Conservation (phyloP, 2,329 filamentous ascomycete species). For the Ascochyta fabae region DNA sequence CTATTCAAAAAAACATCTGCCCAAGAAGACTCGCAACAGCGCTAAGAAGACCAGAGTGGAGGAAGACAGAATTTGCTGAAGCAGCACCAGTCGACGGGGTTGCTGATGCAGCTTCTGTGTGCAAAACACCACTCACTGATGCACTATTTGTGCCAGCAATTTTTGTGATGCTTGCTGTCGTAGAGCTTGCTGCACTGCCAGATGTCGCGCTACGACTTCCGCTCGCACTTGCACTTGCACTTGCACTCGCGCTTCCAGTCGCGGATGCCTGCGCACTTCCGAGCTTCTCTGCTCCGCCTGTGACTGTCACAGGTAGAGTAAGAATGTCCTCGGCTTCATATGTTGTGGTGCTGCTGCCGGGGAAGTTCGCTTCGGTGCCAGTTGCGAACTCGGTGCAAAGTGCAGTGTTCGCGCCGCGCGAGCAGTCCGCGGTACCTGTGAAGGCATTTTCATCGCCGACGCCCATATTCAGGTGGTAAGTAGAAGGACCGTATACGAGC, state of each 20-base stretch:
- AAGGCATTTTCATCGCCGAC: constrained; percentile 23
- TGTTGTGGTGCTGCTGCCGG: constrained; percentile 29
- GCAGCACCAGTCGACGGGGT: constrained; percentile 17
- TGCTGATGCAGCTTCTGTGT: constrained; percentile 6
- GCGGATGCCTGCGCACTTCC: constrained; percentile 10
- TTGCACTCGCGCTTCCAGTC: neutral
- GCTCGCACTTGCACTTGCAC: neutral
- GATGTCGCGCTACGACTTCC: neutral
- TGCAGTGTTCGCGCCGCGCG: constrained; percentile 13
- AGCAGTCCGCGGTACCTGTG: constrained; percentile 29
- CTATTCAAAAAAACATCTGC: too few species aligned
- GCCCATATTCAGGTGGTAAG: constrained; percentile 28
- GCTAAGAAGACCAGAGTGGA: constrained; percentile 13
- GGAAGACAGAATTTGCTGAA: constrained; percentile 5
- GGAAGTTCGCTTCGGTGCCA: constrained; percentile 34
- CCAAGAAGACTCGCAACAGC: constrained; percentile 5
- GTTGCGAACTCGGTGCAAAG: constrained; percentile 31
- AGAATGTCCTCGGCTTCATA: constrained; percentile 17
- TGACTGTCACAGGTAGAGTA: constrained; percentile 17
- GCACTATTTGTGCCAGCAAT: neutral
- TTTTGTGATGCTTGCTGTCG: constrained; percentile 7
- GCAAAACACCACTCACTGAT: constrained; percentile 2
- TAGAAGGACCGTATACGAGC: constrained; percentile 29
- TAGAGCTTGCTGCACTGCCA: constrained; percentile 7
- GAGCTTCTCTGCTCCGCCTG: constrained; percentile 27